phyloP scores from a whole-genome alignment of 1,139 yeast species.

The Lodderomyces pseudojiufengensis region DNA sequence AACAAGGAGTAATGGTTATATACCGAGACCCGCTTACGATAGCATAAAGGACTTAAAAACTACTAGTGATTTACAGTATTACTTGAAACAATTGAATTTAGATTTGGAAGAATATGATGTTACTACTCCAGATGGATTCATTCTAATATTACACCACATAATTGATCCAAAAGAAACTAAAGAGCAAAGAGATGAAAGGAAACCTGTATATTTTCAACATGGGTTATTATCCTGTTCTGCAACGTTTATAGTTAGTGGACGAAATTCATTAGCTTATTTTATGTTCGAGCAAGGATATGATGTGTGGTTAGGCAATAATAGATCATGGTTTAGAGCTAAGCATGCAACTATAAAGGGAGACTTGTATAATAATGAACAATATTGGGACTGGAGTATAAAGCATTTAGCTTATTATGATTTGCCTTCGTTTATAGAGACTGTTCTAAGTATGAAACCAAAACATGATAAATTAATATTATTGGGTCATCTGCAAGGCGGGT shows the following conservation, averaged over 20 bases:
- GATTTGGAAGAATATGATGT: slow-evolving; percentile 57
- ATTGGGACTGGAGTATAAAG: slow-evolving; percentile 84
- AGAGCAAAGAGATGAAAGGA: slow-evolving; percentile 24
- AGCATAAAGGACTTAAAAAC: slow-evolving; percentile 27
- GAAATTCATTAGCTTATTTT: slow-evolving; percentile 66
- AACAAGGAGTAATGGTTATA: slow-evolving; percentile 19
- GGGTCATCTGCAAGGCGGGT: slow-evolving; percentile 93
- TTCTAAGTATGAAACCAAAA: slow-evolving; percentile 41
- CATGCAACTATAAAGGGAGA: slow-evolving; percentile 43
- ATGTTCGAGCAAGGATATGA: slow-evolving; percentile 67
- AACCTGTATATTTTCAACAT: slow-evolving; percentile 74
- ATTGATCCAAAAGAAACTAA: slow-evolving; percentile 47
- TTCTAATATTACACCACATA: slow-evolving; percentile 60
- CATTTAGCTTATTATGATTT: slow-evolving; percentile 79
- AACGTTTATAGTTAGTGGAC: slow-evolving; percentile 75
- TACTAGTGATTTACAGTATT: slow-evolving; percentile 49
- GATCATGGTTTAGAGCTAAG: slow-evolving; percentile 77
- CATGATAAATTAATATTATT: slow-evolving; percentile 54
- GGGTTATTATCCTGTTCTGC: slow-evolving; percentile 88
- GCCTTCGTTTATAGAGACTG: slow-evolving; percentile 65
- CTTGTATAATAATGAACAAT: slow-evolving; percentile 46
- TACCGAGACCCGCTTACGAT: slow-evolving; percentile 30
- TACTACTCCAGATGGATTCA: slow-evolving; percentile 78
- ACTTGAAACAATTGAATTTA: slow-evolving; percentile 57
- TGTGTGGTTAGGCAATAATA: slow-evolving; percentile 91